Evolutionary conservation across 2,329 filamentous ascomycete species (phyloP).

Genomic region (Waltergamsia citrina): DNA sequence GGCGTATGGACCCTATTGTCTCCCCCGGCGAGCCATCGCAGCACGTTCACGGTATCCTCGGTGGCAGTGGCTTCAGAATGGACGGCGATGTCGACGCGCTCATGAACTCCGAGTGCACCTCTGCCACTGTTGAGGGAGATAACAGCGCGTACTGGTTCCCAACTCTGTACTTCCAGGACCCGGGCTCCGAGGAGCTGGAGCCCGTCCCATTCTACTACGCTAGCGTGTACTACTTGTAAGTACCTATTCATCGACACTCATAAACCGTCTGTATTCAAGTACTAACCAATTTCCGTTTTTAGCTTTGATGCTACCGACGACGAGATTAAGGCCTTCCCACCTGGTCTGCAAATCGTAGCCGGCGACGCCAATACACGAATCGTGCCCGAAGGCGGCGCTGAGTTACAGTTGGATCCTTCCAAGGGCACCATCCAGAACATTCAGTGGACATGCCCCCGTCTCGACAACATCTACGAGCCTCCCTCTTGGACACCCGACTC

Average conservation of each 20-base stretch:
- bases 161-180: conserved; percentile 56
- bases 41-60: conserved; percentile 64
- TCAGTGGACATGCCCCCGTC: conserved; percentile 52
- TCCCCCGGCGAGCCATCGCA: conserved; percentile 45
- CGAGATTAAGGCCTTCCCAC: conserved; percentile 58
- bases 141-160: conserved; percentile 74
- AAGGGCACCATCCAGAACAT: conserved; percentile 42
- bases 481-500: conserved; percentile 45
- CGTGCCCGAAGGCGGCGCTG: conserved; percentile 43
- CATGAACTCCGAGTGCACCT: conserved; percentile 56
- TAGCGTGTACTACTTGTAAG: conserved; percentile 68
- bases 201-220: conserved; percentile 62
- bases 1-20: conserved; percentile 60
- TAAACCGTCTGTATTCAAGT: neutral
- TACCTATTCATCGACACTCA: neutral
- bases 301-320: conserved; percentile 55
- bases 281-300: conserved; percentile 1
- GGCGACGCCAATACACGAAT: conserved; percentile 52
- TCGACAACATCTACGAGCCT: conserved; percentile 30
- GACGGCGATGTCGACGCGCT: conserved; percentile 52
- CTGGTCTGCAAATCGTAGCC: conserved; percentile 61
- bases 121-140: conserved; percentile 58
- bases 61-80: conserved; percentile 58
- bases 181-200: conserved; percentile 52
- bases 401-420: conserved; percentile 38